Base-by-base conservation (phyloP, 495 filamentous ascomycete species). In the Aspergillus sparsus region DNA sequence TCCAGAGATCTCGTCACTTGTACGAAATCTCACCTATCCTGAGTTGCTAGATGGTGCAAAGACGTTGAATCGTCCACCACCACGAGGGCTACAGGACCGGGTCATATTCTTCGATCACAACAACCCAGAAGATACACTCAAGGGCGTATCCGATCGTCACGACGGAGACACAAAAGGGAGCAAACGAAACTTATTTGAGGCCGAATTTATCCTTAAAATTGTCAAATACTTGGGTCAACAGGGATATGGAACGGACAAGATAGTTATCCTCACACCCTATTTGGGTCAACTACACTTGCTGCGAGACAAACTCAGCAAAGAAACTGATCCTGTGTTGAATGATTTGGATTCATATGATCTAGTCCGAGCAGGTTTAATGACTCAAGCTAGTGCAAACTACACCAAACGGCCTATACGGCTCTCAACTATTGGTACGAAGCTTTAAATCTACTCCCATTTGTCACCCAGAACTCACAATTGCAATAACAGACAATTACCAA, bases 231-330 rank as follows among this genome's bases (percentile, higher is more conserved):
- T 93, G 3, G 88, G 79, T 1, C 89, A 90, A 62, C 89, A 93
- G 62, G 89, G 89, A 0, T 95, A 93, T 63, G 79, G 80, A 2
- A 84, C 85, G 0, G 77, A 86, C 41, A 72, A 88, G 5, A 62
- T 91, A 0, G 89, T 90, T 3, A 73, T 93, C 2, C 67, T 95
- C 1, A 92, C 90, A 0, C 90, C 90, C 0, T 94, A 94, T 65
- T 70, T 85, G 0, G 88, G 87, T 0, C 90, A 93, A 65, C 75
- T 93, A 0, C 77, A 73, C 4, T 76, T 87, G 2, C 72, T 95
- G 0, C 69, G 74, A 3, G 70, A 83, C 0, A 67, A 67, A 0
- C 74, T 95, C 12, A 72, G 76, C 11, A 74, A 80, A 36, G 77
- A 88, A 5, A 80, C 78, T 65, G 82, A 85, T 51, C 83, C 88